Conservation (phyloP, 768 basidiomycete species). For the Lactarius quietus region DNA sequence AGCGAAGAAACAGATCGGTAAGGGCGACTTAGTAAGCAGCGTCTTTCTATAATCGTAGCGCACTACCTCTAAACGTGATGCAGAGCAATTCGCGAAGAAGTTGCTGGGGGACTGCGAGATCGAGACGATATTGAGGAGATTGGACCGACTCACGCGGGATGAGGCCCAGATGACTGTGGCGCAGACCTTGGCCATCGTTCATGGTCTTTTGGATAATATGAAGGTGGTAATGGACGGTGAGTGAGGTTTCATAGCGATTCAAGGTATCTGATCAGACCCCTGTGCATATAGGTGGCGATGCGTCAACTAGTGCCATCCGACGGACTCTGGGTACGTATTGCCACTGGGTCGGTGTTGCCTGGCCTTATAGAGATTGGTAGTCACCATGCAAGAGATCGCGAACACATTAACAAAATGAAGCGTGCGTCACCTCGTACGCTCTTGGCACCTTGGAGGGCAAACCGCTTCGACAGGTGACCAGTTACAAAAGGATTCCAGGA, state of each 20-base stretch:
- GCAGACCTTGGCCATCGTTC: neutral
- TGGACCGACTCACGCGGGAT: neutral
- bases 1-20: neutral
- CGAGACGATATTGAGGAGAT: neutral
- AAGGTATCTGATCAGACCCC: neutral
- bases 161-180: neutral
- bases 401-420: neutral
- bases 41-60: no score
- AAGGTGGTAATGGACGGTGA: neutral
- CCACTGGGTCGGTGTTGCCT: no score
- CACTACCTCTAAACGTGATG: neutral
- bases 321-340: neutral
- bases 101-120: neutral
- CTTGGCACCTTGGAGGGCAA: neutral
- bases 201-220: neutral
- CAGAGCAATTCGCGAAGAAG: constrained; percentile 4
- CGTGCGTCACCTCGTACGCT: neutral
- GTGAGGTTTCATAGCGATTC: neutral
- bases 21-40: constrained; percentile 8
- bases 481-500: neutral
- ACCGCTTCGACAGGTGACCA: neutral
- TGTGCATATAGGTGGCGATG: no score
- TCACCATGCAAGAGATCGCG: neutral
- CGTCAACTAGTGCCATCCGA: neutral
- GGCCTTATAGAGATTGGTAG: neutral